Percentiles rank a stretch among this genome's conserved stretches.
These are phyloP conservation scores for Spathaspora gorwiae DNA, from an alignment of 805 yeast species.

Conservation along the genomic window DNA sequence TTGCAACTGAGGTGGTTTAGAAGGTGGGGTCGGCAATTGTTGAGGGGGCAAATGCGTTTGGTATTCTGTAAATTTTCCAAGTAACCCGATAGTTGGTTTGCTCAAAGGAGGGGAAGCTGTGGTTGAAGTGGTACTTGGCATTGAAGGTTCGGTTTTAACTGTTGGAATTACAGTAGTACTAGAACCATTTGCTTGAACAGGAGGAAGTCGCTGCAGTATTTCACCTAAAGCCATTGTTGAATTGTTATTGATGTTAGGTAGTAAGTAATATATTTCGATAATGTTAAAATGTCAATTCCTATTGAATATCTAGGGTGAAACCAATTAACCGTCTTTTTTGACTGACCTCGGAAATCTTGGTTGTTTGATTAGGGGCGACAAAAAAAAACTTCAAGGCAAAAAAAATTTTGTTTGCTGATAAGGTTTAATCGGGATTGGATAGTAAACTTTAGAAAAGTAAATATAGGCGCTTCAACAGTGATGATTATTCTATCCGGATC, in stretches of 20 bases:
- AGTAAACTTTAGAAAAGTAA: no score
- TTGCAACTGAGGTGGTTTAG: constrained; percentile 2
- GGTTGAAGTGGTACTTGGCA: not conserved
- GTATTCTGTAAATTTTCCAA: not conserved
- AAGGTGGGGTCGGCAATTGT: constrained; percentile 7
- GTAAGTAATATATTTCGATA: no score
- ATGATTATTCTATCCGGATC: no score
- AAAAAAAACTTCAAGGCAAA: not conserved
- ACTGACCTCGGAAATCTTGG: not conserved
- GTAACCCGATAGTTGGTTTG: not conserved
- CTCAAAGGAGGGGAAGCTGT: not conserved
- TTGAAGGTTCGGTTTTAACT: not conserved
- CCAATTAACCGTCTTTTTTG: not conserved
- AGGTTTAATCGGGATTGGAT: not conserved
- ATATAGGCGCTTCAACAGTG: no score
- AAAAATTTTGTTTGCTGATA: not conserved
- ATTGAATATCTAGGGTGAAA: no score
- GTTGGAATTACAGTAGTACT: not conserved
- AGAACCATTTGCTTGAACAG: constrained; percentile 4
- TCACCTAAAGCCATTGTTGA: constrained; percentile 11
- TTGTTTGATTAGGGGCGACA: not conserved
- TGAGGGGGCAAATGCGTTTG: constrained; percentile 2
- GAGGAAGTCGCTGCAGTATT: constrained; percentile 16
- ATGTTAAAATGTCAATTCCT: no score
- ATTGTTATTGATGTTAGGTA: not conserved